Evolutionary conservation across 1,284 basidiomycete species (phyloP), one percentile per base, ranked within the genome.

Genomic region (Sanghuangporus sanghuang): DNA sequence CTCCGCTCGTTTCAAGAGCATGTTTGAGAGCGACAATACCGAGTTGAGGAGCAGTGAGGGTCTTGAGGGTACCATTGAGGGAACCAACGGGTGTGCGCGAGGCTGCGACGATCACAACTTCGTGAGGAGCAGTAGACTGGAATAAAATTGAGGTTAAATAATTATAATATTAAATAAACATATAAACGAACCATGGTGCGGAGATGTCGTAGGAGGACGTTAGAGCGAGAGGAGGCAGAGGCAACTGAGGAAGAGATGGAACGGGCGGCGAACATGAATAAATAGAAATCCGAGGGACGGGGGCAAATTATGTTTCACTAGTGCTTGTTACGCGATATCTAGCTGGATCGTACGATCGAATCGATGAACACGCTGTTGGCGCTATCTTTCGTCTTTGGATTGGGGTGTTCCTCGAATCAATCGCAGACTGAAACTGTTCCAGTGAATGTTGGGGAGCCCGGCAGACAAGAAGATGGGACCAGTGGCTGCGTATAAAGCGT

Each of bases 91-190:
- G 96, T 7, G 97, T 99, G 69, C 97, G 89, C 63, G 92, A 89
- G 40, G 95, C 96, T 69, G 93, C 89, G 73, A 98, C 90, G 79
- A 99, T 97, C 80, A 93, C 96, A 70, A 92, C 93, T 86, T 95
- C 86, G 79, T 89, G 85, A 54, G 79, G 71, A 73, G 74, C 78
- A 68, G 73, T 75, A 59, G 71, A 73, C 72, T 6, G n/a, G 57
- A 68, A 52, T 56, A 66, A 59, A 50, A 39, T 57, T 67, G 59
- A 67, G 66, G 56, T 39, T 9, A 32, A 32, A 12, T 44, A 59
- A 16, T 40, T 32, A 14, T 32, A 27, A 11, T 39, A 38, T 46
- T 14, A 63, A 27, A 67, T 11, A 40, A 11, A 39, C n/a, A 53
- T 35, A 23, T n/a, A 7, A 4, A 71, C 74, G 48, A 57, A 78